Evolutionary conservation across 2,329 filamentous ascomycete species (phyloP).

Genomic region (Ophiostoma australiae): DNA sequence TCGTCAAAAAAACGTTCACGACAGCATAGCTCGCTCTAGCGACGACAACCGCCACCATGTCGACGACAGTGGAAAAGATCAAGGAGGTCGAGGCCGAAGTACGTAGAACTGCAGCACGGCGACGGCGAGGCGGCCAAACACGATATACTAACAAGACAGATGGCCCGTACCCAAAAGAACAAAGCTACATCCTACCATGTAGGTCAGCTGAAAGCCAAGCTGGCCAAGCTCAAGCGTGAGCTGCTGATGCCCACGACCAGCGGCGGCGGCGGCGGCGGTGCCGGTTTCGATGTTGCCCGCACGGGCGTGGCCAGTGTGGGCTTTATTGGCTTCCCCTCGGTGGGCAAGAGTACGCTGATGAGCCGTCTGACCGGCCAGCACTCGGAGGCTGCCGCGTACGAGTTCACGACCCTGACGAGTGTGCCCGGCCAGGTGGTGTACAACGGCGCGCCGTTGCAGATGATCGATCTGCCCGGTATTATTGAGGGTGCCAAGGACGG

Average conservation of each 20-base stretch:
- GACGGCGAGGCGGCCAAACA: neutral
- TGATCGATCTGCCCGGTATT: slow-evolving; percentile 96
- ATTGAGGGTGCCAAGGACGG: slow-evolving; percentile 98
- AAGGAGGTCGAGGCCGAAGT: slow-evolving; percentile 95
- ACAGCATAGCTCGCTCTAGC: slow-evolving; percentile 14
- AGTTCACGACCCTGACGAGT: slow-evolving; percentile 96
- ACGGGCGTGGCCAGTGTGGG: slow-evolving; percentile 96
- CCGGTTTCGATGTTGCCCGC: slow-evolving; percentile 94
- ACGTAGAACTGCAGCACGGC: slow-evolving; percentile 36
- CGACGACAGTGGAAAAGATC: slow-evolving; percentile 98
- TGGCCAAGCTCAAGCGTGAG: slow-evolving; percentile 96
- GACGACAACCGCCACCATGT: slow-evolving; percentile 57
- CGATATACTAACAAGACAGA: slow-evolving; percentile 45
- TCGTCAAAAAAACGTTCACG: neutral
- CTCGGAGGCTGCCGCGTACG: slow-evolving; percentile 94
- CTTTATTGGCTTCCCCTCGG: slow-evolving; percentile 96
- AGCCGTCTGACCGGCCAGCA: slow-evolving; percentile 90
- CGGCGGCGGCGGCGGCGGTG: slow-evolving; percentile 77
- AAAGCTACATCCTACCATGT: slow-evolving; percentile 92
- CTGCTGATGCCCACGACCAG: slow-evolving; percentile 76
- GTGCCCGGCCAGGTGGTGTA: slow-evolving; percentile 94
- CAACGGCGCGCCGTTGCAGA: slow-evolving; percentile 96
- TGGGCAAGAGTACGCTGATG: slow-evolving; percentile 98
- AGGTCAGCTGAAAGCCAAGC: slow-evolving; percentile 94
- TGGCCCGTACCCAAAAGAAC: slow-evolving; percentile 96